phyloP scores from a whole-genome alignment of 2,329 filamentous ascomycete species.

The Aureobasidium subglaciale region DNA sequence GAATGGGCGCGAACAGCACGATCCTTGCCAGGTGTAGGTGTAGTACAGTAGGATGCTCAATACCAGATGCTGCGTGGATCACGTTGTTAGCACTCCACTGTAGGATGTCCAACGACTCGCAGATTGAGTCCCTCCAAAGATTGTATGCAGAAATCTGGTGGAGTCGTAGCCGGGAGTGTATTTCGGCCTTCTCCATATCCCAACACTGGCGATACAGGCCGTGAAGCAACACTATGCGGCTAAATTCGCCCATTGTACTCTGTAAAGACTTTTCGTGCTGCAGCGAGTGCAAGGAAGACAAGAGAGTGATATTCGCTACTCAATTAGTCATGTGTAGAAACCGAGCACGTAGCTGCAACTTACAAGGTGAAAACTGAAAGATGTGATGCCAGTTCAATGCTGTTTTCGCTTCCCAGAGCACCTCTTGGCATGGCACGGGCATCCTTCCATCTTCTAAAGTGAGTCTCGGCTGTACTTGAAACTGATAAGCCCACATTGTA shows the following conservation, averaged over 20 bases:
- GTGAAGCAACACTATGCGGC: constrained; percentile 43
- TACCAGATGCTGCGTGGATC: constrained; percentile 42
- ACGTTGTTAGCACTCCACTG: constrained; percentile 52
- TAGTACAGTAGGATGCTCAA: constrained; percentile 49
- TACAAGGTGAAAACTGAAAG: constrained; percentile 13
- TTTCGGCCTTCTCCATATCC: constrained; percentile 38
- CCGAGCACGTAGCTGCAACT: background rate
- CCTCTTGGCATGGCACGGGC: constrained; percentile 24
- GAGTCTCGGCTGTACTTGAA: constrained; percentile 17
- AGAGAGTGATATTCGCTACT: constrained; percentile 28
- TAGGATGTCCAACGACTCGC: constrained; percentile 47
- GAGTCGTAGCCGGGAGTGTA: background rate
- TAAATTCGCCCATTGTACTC: constrained; percentile 41
- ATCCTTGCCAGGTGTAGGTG: constrained; percentile 51
- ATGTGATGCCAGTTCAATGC: constrained; percentile 21
- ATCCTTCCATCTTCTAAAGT: constrained; percentile 18
- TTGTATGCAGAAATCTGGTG: constrained; percentile 38
- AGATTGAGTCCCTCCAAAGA: constrained; percentile 42
- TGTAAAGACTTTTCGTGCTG: constrained; percentile 45
- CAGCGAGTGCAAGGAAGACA: constrained; percentile 37
- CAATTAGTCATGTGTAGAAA: background rate
- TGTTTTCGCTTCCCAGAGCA: constrained; percentile 22
- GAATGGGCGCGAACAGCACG: constrained; percentile 44
- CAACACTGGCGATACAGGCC: constrained; percentile 45
- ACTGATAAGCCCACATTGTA: constrained; percentile 21